Evolutionary conservation across 2,329 filamentous ascomycete genomes (phyloP), one percentile per base, ranked within the genome.

Genomic region (Cladosporium phlei): DNA sequence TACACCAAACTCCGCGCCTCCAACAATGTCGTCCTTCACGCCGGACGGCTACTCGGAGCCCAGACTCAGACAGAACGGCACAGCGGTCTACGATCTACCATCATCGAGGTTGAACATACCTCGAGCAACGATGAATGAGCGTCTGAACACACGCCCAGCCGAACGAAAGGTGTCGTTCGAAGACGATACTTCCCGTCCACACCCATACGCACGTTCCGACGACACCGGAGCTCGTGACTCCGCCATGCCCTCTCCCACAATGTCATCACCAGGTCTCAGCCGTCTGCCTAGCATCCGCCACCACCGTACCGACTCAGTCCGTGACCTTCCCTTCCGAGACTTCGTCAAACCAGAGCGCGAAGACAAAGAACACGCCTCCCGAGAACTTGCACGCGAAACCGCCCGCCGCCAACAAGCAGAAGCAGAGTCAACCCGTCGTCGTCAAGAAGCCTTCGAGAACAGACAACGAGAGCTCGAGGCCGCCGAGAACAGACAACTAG

Each of bases 71-170:
- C 33, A 51, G 2, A 55, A 54, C 33, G 58, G 59, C 11, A 61
- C 56, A 12, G 57, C 59, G 9, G 44, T 56, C n/a, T 60, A 61
- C 38, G 42, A 51, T 14, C 33, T 43, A 8, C 48, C 55, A 9
- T 53, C 54, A n/a, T 54, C 55, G 1, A 43, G 54, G 2, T 20
- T 14, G 2, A 47, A 52, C 10, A 44, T 53, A 25, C 53, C 55
- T n/a, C 46, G 54, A 25, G 52, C 53, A 1, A 21, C 14, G 3
- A 40, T 51, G 19, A 55, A 55, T 21, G 56, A 58, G 35, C 52
- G 52, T 29, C 52, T 20, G 28, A 46, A 42, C 46, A 20, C 20
- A 32, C 29, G 42, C 9, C 20, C 27, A 4, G 10, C 27, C 29
- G 16, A 34, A 25, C 52, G 50, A 44, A 46, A 25, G 21, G 42